Evolutionary conservation across 2,329 filamentous ascomycete genomes (phyloP), one percentile per base, ranked within the genome.

Genomic region (Chrysosporium queenslandicum): DNA sequence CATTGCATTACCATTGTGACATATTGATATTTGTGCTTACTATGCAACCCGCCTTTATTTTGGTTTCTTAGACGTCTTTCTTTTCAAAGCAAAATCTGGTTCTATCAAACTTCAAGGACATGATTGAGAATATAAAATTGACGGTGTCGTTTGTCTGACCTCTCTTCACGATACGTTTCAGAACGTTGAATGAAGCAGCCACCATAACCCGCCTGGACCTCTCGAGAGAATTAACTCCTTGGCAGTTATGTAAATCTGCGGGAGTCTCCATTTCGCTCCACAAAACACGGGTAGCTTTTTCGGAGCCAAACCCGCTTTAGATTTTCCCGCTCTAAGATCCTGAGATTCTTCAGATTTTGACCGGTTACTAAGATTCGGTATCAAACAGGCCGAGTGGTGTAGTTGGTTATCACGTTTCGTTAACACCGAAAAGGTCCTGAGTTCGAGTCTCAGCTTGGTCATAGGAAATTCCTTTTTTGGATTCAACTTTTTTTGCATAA

Each of bases 361-460:
- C 34, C 34, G 9, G 5, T 18, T 5, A 4, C 11, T 14, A 18
- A 16, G n/a, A 18, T 25, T 18, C 11, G 3, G 14, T 32, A 48
- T 23, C 29, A 41, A 48, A 18, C 37, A 11, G 51, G 51, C 51
- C 51, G 51, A 53, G 51, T 55, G 53, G 53, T 53, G 53, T 55
- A 55, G 53, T 55, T 55, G 53, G 51, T 53, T 53, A 53, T 53
- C 51, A 49, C 51, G 46, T 53, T 49, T 53, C 51, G 51, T 53
- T 53, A 48, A 53, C 53, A 52, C 53, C 53, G 53, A 55, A 54
- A 51, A 56, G 54, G 54, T 53, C 54, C 54, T 56, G 50, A 53
- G 54, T 56, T 56, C 54, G 51, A 56, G 54, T 54, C 54, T 53
- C 50, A 53, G 54, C 51, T 56, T 53, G 54, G 54, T 53, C 54